phyloP scores from a whole-genome alignment of 2,329 filamentous ascomycete genomes.

The Calonectria leucothoes region DNA sequence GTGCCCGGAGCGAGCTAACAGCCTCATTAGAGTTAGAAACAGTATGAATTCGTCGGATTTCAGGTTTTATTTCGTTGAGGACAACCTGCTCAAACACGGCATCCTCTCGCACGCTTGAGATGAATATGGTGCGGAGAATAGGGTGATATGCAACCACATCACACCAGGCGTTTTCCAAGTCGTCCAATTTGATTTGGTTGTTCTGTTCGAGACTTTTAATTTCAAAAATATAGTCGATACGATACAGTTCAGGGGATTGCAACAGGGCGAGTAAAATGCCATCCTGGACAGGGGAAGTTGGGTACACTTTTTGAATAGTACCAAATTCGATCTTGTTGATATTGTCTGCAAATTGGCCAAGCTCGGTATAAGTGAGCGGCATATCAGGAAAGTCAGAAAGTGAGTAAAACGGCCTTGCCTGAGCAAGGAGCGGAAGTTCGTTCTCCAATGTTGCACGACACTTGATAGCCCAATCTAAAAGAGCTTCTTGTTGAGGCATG shows the following conservation, averaged over 20 bases:
- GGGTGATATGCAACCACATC: not conserved
- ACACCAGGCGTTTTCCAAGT: not conserved
- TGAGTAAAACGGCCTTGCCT: not conserved
- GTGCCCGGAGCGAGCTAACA: not conserved
- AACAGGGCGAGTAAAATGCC: constrained; percentile 3
- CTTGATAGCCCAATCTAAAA: not conserved
- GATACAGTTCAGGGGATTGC: not conserved
- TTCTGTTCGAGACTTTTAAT: not conserved
- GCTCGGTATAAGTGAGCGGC: not conserved
- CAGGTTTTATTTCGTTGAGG: not conserved
- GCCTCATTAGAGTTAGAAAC: not conserved
- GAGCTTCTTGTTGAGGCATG: not conserved
- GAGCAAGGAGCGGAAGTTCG: not conserved
- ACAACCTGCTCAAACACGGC: constrained; percentile 7
- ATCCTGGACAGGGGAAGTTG: not conserved
- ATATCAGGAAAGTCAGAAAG: not conserved
- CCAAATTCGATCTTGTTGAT: not conserved
- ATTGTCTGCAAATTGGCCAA: not conserved
- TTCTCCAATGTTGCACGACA: not conserved
- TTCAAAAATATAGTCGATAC: constrained; percentile 5
- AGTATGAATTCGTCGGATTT: not conserved
- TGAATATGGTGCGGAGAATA: constrained; percentile 1
- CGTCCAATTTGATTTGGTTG: not conserved
- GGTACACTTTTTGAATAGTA: not conserved
- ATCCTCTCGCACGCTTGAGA: not conserved